Evolutionary conservation across 2,329 filamentous ascomycete genomes (phyloP).

Genomic region (Penicillium sp.): DNA sequence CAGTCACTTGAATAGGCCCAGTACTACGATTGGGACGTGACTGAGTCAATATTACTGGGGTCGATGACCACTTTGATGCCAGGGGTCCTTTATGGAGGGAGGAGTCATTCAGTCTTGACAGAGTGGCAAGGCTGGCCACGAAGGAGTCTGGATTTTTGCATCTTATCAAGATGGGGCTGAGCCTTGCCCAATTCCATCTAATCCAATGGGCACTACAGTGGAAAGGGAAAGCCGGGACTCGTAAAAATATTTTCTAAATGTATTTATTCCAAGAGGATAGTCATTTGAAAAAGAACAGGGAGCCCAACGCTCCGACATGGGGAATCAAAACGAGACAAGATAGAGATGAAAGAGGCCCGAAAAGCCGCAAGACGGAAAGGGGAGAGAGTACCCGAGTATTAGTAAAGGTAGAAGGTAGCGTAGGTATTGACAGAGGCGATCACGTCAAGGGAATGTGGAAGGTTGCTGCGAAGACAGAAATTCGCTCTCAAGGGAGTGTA

Average conservation of each 20-base stretch:
- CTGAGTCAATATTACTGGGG: no score
- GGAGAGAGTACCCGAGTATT: conserved; percentile 9
- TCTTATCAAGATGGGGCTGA: neutral
- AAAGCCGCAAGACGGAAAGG: neutral
- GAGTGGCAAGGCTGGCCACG: no score
- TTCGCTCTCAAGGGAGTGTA: conserved; percentile 27
- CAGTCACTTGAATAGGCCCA: no score
- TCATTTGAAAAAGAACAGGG: conserved; percentile 1
- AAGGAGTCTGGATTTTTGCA: no score
- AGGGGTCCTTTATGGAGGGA: no score
- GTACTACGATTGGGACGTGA: no score
- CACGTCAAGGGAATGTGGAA: conserved; percentile 26
- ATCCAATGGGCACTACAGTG: neutral
- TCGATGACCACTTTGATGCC: no score
- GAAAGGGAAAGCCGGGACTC: neutral
- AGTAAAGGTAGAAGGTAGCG: conserved; percentile 21
- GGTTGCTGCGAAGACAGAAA: conserved; percentile 22
- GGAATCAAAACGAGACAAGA: conserved; percentile 30
- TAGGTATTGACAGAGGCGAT: conserved; percentile 23
- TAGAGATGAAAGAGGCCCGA: conserved; percentile 5
- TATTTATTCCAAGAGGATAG: conserved; percentile 23
- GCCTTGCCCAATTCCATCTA: neutral
- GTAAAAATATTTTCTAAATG: conserved; percentile 6
- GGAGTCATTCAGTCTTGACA: no score
- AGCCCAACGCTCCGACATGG: conserved; percentile 24